Conservation (phyloP, 2,329 filamentous ascomycete genomes). For the Stemphylium beticola region DNA sequence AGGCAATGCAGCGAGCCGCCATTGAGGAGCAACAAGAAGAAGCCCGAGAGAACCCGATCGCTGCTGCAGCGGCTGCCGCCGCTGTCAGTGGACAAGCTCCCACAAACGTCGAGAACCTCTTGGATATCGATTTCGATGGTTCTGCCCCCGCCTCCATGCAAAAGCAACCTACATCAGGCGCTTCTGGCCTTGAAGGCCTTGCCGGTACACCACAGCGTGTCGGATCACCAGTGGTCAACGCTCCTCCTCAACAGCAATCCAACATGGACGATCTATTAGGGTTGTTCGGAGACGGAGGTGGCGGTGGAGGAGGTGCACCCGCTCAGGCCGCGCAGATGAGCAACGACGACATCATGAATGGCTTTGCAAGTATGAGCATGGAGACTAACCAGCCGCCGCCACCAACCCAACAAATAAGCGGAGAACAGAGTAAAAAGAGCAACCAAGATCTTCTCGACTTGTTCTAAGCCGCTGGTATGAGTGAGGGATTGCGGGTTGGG, state of each 20-base stretch:
- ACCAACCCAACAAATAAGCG: slow-evolving; percentile 63
- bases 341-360: slow-evolving; percentile 71
- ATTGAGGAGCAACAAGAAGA: slow-evolving; percentile 96
- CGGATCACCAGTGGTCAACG: slow-evolving; percentile 64
- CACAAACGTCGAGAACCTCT: slow-evolving; percentile 88
- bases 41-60: slow-evolving; percentile 90
- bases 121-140: slow-evolving; percentile 96
- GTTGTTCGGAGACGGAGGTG: slow-evolving; percentile 60
- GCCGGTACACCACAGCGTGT: slow-evolving; percentile 72
- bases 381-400: slow-evolving; percentile 69
- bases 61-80: slow-evolving; percentile 76
- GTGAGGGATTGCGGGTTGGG: slow-evolving; percentile 2
- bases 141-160: slow-evolving; percentile 88
- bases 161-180: slow-evolving; percentile 60
- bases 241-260: slow-evolving; percentile 52
- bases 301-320: slow-evolving; percentile 41
- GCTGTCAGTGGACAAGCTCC: slow-evolving; percentile 64
- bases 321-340: slow-evolving; percentile 44
- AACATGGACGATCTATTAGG: slow-evolving; percentile 85
- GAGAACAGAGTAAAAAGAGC: slow-evolving; percentile 60
- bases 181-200: slow-evolving; percentile 60
- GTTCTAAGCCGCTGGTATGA: slow-evolving; percentile 50
- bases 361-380: slow-evolving; percentile 82
- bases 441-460: slow-evolving; percentile 64
- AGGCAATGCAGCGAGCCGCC: slow-evolving; percentile 91